Percentiles rank a stretch among this genome's conserved stretches.
Conservation (phyloP, 768 basidiomycete species). For the Hypsizygus marmoreus region DNA sequence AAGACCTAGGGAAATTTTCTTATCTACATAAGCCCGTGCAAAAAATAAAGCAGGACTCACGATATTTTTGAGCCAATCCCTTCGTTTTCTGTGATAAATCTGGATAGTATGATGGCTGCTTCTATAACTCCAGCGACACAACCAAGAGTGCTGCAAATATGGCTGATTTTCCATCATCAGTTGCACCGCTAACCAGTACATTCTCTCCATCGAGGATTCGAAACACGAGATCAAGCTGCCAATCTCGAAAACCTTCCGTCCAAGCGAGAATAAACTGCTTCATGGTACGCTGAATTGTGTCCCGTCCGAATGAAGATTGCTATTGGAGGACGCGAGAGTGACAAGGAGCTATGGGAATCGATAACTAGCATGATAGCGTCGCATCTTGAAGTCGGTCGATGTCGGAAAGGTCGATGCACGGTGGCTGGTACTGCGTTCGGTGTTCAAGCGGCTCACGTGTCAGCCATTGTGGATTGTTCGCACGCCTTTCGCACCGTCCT, state of each 20-base stretch:
- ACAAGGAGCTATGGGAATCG: neutral
- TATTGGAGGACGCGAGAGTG: conserved; percentile 4
- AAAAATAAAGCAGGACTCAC: too few species aligned
- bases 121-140: conserved; percentile 11
- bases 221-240: conserved; percentile 14
- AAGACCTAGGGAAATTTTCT: conserved; percentile 4
- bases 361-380: neutral
- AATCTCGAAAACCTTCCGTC: conserved; percentile 14
- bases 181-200: conserved; percentile 6
- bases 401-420: too few species aligned
- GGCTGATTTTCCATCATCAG: conserved; percentile 14
- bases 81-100: conserved; percentile 19
- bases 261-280: conserved; percentile 14
- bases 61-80: conserved; percentile 22
- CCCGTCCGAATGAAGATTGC: conserved; percentile 9
- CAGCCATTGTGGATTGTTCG: neutral
- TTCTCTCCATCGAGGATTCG: conserved; percentile 16
- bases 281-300: conserved; percentile 16
- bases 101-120: conserved; percentile 10
- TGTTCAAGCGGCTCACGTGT: too few species aligned
- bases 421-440: too few species aligned
- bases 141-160: conserved; percentile 15
- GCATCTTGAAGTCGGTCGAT: neutral
- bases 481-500: neutral
- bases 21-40: too few species aligned